Evolutionary conservation across 345 rosid genomes (phyloP), one percentile per base, ranked within the genome.

Genomic region (Eucalyptus fibrosa): DNA sequence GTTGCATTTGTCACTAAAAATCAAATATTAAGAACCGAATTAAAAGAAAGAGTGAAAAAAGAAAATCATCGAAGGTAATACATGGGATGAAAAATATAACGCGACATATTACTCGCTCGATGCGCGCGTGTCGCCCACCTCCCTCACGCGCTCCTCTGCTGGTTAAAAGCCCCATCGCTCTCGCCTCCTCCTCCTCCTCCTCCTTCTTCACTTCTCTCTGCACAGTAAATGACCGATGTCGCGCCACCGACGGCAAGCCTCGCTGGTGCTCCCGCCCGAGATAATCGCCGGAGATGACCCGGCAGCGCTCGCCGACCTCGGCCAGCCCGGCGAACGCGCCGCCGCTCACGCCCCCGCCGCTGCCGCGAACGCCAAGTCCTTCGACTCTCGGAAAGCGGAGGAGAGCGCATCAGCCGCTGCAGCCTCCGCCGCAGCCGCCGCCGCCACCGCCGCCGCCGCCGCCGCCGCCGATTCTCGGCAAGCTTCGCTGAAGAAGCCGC

Each of bases 161-260:
- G 87, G 15, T 47, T 86, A 50, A 45, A 87, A 55, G 5, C 50
- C 50, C 50, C 28, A 6, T 21, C 86, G 45, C 44, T 15, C 49
- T 37, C 50, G 50, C 15, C 51, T 16, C 77, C 21, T 40, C 47
- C n/a, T 24, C 26, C 42, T 40, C 87, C 18, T 7, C 17, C 44
- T 53, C 2, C 59, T 53, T 1, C 24, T 53, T 21, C 59, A 21
- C 59, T 53, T 88, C 86, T 51, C 88, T 51, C 62, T 80, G 11
- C 60, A 47, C 8, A 86, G 50, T 47, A 69, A 72, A 26, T 32
- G n/a, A 89, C 88, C 62, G 42, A 93, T 93, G 95, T 93, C 95
- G 88, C 95, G 95, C 47, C 94, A 93, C 80, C 87, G 94, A 44
- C 92, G 94, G 40, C 94, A 92, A 89, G 55, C 89, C 12, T 93